Conservation (phyloP, 768 basidiomycete genomes). For the Podaxis carcinomalis region DNA sequence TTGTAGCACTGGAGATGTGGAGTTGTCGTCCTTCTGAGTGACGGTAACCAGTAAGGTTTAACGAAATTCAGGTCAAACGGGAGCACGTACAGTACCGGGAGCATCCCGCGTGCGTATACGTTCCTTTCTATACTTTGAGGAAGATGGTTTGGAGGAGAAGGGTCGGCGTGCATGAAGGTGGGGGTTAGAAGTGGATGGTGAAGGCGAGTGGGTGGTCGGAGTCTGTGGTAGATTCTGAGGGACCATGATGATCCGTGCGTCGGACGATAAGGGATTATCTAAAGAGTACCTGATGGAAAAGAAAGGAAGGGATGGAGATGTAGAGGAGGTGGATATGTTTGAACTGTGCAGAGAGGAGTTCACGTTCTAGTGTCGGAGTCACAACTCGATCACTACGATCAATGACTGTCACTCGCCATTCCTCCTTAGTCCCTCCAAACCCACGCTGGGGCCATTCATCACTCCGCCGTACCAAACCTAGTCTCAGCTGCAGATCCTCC, state of each 20-base stretch:
- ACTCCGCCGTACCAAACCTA: neutral
- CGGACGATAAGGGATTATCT: neutral
- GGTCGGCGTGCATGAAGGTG: neutral
- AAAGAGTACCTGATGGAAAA: neutral
- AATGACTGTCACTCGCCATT: neutral
- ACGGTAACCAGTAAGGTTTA: neutral
- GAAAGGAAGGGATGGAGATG: neutral
- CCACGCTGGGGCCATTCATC: neutral
- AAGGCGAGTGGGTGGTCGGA: neutral
- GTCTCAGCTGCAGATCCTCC: neutral
- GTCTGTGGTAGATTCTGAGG: neutral
- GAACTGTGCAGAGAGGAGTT: neutral
- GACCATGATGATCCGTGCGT: neutral
- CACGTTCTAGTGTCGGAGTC: neutral
- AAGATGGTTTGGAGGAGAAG: neutral
- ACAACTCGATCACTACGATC: neutral
- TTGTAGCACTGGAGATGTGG: neutral
- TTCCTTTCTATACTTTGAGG: neutral
- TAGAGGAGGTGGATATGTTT: neutral
- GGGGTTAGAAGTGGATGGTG: neutral
- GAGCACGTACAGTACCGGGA: neutral
- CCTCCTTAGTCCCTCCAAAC: neutral
- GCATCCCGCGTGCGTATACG: neutral
- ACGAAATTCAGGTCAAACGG: neutral
- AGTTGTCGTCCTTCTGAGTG: neutral